Base-by-base conservation (phyloP, 495 filamentous ascomycete species). In the Parathielavia hyrcaniae region DNA sequence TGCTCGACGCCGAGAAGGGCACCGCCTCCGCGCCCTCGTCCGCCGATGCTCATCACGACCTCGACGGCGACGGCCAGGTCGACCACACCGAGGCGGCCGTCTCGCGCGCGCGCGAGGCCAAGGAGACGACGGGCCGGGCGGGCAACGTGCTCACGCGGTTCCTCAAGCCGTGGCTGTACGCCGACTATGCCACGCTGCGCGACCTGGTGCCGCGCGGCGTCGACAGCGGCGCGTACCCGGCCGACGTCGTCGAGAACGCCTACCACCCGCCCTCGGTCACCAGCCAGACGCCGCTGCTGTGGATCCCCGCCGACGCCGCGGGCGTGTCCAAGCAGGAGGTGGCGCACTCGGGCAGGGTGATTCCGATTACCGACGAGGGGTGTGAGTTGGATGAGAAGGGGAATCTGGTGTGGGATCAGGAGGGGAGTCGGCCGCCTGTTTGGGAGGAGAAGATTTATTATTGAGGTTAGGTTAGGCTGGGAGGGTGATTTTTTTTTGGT, bases 291-390 rank as follows among this genome's bases (percentile, higher is more conserved):
- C 87, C 89, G 22, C 71, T 91, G 40, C 76, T 97, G 30, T 96
- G 91, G 91, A 85, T 97, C 56, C 88, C 90, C 7, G 77, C 79
- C 49, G 91, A 97, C 65, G 71, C 78, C 1, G 75, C 85, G 56
- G 91, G 91, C 49, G 78, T 96, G 41, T 87, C 83, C 43, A 78
- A 77, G 69, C 85, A 91, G 72, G 91, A 96, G 75, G 75, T 91
- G 47, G 74, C 74, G 17, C 86, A 91, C 64, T 88, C 85, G 16
- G 73, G 76, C 61, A 80, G 79, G 58, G 84, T 88, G 41, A 86
- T 96, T 48, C 79, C 82, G 5, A 91, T 90, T 61, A 90, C 87
- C 0, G 90, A 97, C 70, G 86, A 95, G 66, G 89, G 86, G 22
- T 87, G 90, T 38, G 83, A 77, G 60, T 73, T 97, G 48, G 84